A percentile compares a stretch with the other conserved stretches of the same genome.
Conservation (phyloP, 2,329 filamentous ascomycete genomes). For the Leptographium galeiforme region DNA sequence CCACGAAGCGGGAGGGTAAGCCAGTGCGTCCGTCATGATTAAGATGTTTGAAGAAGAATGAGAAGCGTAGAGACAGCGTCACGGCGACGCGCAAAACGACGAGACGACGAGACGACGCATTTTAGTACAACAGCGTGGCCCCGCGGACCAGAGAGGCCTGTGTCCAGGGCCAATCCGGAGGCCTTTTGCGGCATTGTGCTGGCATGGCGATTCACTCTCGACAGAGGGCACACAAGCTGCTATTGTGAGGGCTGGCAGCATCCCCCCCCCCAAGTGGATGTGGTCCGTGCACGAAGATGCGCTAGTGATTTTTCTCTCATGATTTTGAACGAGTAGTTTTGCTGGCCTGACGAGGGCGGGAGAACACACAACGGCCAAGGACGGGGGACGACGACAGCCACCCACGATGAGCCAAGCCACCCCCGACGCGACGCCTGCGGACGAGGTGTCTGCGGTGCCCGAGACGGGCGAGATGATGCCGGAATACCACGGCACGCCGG, state of each 20-base stretch:
- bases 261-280: too few relatives aligned
- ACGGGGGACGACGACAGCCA: background rate
- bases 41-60: too few relatives aligned
- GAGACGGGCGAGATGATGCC: background rate
- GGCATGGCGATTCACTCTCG: too few relatives aligned
- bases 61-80: too few relatives aligned
- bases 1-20: background rate
- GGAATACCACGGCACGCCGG: slow-evolving; percentile 15
- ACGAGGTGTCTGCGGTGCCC: background rate
- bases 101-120: too few relatives aligned
- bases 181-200: too few relatives aligned
- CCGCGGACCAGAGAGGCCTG: too few relatives aligned
- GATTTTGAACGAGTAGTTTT: background rate
- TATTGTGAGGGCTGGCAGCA: background rate
- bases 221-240: too few relatives aligned
- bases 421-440: background rate
- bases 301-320: background rate
- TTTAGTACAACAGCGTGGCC: too few relatives aligned
- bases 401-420: background rate
- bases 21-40: background rate
- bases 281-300: background rate
- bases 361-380: background rate
- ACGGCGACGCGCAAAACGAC: too few relatives aligned
- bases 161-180: too few relatives aligned
- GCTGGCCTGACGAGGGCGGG: too few relatives aligned